Evolutionary conservation across 305 asterid species (phyloP).

Genomic region (Solanum hybrid): DNA sequence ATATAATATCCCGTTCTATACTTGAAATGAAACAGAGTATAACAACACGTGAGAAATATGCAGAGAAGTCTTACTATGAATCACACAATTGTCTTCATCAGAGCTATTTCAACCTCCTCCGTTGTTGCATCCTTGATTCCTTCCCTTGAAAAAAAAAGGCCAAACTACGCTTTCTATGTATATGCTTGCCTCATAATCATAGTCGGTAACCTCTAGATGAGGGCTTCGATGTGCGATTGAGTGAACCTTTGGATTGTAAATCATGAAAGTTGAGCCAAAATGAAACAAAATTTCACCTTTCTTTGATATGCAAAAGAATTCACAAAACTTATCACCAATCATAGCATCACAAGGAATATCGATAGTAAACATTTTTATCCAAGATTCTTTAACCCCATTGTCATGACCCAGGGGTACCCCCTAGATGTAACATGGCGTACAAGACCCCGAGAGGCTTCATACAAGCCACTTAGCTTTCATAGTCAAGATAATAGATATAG

Average conservation of each 20-base stretch:
- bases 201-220: not conserved
- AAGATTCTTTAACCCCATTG: not conserved
- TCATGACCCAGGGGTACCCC: too few relatives aligned
- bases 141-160: not conserved
- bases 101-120: not conserved
- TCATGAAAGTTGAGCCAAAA: slow-evolving; percentile 9
- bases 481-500: too few relatives aligned
- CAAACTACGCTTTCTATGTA: slow-evolving; percentile 36
- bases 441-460: too few relatives aligned
- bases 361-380: not conserved
- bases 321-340: not conserved
- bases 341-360: not conserved
- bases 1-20: not conserved
- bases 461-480: too few relatives aligned
- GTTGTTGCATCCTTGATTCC: not conserved
- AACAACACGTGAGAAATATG: not conserved
- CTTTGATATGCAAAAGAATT: not conserved
- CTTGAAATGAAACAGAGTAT: not conserved
- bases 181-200: slow-evolving; percentile 15
- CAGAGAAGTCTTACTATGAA: not conserved
- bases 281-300: slow-evolving; percentile 16
- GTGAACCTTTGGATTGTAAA: slow-evolving; percentile 28
- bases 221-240: slow-evolving; percentile 2
- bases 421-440: too few relatives aligned
- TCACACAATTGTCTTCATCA: not conserved